Evolutionary conservation across 2,329 filamentous ascomycete genomes (phyloP).

Genomic region (Gnomoniopsis sp.): DNA sequence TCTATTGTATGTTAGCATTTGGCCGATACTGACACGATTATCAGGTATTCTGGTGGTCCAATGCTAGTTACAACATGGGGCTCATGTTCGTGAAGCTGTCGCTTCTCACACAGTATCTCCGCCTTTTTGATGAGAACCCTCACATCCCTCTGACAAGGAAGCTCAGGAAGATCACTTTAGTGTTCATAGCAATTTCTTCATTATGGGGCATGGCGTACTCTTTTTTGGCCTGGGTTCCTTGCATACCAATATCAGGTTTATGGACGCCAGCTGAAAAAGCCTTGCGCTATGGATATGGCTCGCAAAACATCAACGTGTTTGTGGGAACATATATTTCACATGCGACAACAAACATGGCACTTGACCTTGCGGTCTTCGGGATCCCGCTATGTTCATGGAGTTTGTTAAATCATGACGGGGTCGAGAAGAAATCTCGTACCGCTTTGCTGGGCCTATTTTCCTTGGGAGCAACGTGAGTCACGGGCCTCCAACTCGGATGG

Average conservation of each 20-base stretch:
- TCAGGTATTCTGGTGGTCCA: constrained; percentile 15
- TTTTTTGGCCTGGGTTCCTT: constrained; percentile 23
- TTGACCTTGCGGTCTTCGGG: constrained; percentile 10
- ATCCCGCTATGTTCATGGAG: constrained; percentile 8
- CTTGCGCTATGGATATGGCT: constrained; percentile 6
- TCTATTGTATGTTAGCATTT: neutral
- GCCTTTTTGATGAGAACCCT: constrained; percentile 20
- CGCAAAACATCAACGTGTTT: neutral
- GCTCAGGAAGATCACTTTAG: constrained; percentile 14
- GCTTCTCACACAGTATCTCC: constrained; percentile 25
- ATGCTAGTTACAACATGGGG: constrained; percentile 21
- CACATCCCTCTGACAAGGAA: constrained; percentile 12
- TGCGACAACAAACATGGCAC: constrained; percentile 9
- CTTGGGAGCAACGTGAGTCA: constrained; percentile 18
- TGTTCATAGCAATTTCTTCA: constrained; percentile 16
- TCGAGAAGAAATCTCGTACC: constrained; percentile 1
- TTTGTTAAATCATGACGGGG: constrained; percentile 5
- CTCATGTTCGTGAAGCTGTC: constrained; percentile 24
- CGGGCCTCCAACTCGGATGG: neutral
- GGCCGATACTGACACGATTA: neutral
- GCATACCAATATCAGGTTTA: constrained; percentile 19
- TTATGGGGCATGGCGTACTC: constrained; percentile 22
- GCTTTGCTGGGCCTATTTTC: constrained; percentile 5
- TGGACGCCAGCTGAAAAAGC: constrained; percentile 17
- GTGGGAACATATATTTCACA: constrained; percentile 9